A percentile compares a stretch with the other conserved stretches of the same genome.
Conservation (phyloP, 441 rosid genomes). For the Syzygium malaccense region DNA sequence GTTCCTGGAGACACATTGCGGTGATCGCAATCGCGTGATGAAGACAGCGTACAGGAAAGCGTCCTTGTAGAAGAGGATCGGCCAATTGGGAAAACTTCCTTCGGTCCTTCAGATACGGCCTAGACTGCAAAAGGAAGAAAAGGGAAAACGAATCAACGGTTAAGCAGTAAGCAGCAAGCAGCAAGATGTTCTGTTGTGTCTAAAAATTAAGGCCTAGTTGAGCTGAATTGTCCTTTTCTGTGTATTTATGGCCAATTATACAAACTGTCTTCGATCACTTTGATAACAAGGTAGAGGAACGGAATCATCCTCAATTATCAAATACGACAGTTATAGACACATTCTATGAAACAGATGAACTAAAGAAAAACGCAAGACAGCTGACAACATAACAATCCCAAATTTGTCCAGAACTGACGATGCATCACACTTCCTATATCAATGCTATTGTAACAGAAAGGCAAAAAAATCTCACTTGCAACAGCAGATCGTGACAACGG, state of each 20-base stretch:
- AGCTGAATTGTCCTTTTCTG: background rate
- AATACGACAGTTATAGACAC: background rate
- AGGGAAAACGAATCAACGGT: background rate
- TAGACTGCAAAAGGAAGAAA: conserved; percentile 38
- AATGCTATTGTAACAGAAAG: background rate
- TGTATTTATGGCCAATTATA: background rate
- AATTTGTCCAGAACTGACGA: background rate
- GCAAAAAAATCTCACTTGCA: background rate
- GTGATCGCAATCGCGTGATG: conserved; percentile 85
- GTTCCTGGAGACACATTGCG: conserved; percentile 91
- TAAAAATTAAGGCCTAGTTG: background rate
- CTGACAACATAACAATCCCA: background rate
- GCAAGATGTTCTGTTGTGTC: background rate
- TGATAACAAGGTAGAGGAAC: background rate
- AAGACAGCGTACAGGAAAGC: conserved; percentile 71
- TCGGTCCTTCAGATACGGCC: conserved; percentile 63
- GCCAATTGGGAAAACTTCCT: conserved; percentile 58
- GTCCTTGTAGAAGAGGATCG: conserved; percentile 70
- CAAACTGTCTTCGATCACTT: background rate
- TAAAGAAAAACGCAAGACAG: background rate
- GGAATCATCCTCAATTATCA: background rate
- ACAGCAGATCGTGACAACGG: background rate
- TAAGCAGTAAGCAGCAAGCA: background rate
- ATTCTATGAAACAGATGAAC: background rate
- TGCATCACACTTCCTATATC: background rate